These are phyloP conservation scores for Ceratobasidium theobromae DNA, from an alignment of 1,284 basidiomycete genomes.

Conservation along the genomic window DNA sequence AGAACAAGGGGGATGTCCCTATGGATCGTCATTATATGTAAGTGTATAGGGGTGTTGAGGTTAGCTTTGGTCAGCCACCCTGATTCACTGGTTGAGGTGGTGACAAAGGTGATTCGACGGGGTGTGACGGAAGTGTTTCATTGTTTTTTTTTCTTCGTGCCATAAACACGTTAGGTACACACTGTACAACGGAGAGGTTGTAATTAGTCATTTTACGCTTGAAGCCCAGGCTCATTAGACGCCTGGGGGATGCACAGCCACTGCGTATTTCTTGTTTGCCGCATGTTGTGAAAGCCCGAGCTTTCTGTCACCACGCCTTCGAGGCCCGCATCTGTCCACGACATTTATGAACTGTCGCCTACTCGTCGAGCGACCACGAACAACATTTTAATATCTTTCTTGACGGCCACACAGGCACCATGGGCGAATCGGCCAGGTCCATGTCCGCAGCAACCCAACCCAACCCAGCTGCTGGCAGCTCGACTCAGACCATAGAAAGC, in stretches of 20 bases:
- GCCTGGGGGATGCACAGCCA: constrained; percentile 29
- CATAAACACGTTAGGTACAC: too few species aligned
- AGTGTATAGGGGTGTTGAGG: not conserved
- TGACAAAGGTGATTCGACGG: too few species aligned
- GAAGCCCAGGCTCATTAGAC: too few species aligned
- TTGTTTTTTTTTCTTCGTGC: too few species aligned
- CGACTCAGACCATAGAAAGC: not conserved
- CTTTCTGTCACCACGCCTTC: constrained; percentile 14
- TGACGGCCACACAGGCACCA: not conserved
- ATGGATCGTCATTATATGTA: not conserved
- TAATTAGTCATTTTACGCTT: too few species aligned
- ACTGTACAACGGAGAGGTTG: too few species aligned
- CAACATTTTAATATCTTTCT: not conserved
- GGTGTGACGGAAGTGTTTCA: too few species aligned
- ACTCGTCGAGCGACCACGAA: constrained; percentile 24
- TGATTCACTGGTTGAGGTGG: too few species aligned
- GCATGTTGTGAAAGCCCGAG: constrained; percentile 25
- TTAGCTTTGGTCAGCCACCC: not conserved
- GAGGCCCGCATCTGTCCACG: constrained; percentile 13
- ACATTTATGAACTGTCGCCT: constrained; percentile 32
- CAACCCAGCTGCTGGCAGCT: constrained; percentile 25
- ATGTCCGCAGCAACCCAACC: not conserved
- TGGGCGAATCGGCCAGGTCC: not conserved
- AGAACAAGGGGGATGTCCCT: not conserved
- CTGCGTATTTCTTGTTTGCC: constrained; percentile 7